Conservation (phyloP, 805 yeast genomes). For the Sugiyamaella mastotermitis region DNA sequence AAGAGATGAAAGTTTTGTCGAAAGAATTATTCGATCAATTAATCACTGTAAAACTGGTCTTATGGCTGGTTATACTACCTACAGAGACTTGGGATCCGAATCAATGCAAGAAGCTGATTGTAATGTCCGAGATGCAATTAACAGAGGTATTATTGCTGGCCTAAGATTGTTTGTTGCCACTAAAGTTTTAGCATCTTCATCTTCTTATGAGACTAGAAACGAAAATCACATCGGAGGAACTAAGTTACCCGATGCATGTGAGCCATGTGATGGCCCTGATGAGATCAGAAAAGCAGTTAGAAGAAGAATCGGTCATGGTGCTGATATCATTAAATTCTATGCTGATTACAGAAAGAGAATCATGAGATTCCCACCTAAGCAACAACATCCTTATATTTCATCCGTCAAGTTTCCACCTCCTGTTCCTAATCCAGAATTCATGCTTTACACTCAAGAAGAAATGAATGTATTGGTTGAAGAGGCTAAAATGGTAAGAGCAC, state of each 20-base stretch:
- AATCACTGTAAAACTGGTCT: constrained; percentile 4
- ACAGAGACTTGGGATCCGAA: constrained; percentile 4
- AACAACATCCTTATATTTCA: constrained; percentile 5
- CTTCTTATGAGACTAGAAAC: constrained; percentile 5
- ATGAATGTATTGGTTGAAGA: constrained; percentile 3
- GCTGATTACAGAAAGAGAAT: constrained; percentile 5
- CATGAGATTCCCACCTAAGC: constrained; percentile 6
- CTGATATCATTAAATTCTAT: constrained; percentile 6
- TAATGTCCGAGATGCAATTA: constrained; percentile 4
- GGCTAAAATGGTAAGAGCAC: constrained; percentile 1
- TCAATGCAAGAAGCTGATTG: constrained; percentile 6
- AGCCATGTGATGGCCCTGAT: constrained; percentile 5
- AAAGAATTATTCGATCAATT: constrained; percentile 3
- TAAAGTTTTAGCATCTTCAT: constrained; percentile 4
- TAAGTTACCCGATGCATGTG: constrained; percentile 1
- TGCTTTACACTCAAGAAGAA: constrained; percentile 3
- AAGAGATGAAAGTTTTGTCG: constrained; percentile 6
- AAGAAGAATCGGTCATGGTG: constrained; percentile 2
- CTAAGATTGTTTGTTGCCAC: constrained; percentile 4
- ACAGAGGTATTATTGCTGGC: constrained; percentile 5
- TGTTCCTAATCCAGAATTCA: constrained; percentile 3
- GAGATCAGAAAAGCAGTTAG: constrained; percentile 6
- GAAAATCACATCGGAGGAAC: constrained; percentile 4
- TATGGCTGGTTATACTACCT: constrained; percentile 2
- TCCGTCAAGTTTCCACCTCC: constrained; percentile 5